Evolutionary conservation across 768 basidiomycete species (phyloP), one percentile per base, ranked within the genome.

Genomic region (Leccinellum luteum): DNA sequence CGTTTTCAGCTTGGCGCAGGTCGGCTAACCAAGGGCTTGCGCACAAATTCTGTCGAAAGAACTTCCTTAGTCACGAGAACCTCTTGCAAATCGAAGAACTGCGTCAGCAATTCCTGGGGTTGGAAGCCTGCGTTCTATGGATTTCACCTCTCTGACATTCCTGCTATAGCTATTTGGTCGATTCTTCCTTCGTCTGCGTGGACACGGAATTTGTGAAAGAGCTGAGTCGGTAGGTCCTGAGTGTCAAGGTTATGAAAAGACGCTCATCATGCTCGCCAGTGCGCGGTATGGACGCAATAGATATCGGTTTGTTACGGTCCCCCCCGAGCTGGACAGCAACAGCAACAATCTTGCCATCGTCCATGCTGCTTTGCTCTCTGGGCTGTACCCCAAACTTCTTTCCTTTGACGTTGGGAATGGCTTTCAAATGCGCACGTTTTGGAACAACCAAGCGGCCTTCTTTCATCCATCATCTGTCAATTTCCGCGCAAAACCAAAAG

Each of bases 1-100:
- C 90, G 0, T 98, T 94, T 73, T 74, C 85, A 6, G 87, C 85
- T 59, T 98, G 95, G 94, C 80, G 95, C 28, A 79, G 82, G 32
- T 89, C 81, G 27, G 77, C 81, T 7, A 91, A 89, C 62, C 75
- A 79, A 23, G 75, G 74, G 41, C 78, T 76, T 63, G 85, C 85
- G 54, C 79, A 85, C 55, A 85, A 87, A 55, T 94, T 94, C 68
- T 95, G 93, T 72, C 81, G 85, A 64, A 76, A 74, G 48, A 90
- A 90, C 67, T 95, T 84, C 63, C 76, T 96, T 34, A 94, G 90
- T 61, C 85, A 93, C 63, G 92, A 93, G 86, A 98, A 94, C 68
- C 76, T 99, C 51, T 87, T 93, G 74, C 94, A 97, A 73, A 96
- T 99, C 30, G 96, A 98, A 71, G 96, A 98, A 67, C 80, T 98